Evolutionary conservation across 305 asterid genomes (phyloP).

Genomic region (Petunia hybrid): DNA sequence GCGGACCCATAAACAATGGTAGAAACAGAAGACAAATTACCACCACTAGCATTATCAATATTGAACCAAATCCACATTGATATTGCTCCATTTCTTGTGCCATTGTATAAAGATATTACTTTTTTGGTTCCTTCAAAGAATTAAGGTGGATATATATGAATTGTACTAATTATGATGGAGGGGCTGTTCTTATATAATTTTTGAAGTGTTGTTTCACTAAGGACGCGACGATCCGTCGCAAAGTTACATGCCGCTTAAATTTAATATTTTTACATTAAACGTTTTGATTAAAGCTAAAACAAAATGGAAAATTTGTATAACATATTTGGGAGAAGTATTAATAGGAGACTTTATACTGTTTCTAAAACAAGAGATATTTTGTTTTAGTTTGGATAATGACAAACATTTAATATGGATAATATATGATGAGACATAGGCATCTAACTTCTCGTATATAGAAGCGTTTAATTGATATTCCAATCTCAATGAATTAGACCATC

Average conservation of each 20-base stretch:
- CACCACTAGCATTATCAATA: constrained; percentile 47
- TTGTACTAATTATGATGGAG: not conserved
- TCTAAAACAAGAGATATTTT: not conserved
- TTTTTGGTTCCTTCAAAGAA: not conserved
- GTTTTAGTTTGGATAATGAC: not conserved
- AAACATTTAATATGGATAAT: not conserved
- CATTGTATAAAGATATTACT: not conserved
- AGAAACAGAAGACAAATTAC: constrained; percentile 43
- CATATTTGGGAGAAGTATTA: not conserved
- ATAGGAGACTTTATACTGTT: not conserved
- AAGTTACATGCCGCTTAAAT: not conserved
- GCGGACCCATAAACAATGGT: constrained; percentile 54
- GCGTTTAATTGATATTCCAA: not conserved
- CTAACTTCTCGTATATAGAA: not conserved
- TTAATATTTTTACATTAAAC: not conserved
- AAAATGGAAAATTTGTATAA: not conserved
- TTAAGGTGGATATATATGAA: not conserved
- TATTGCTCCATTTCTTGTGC: constrained; percentile 34
- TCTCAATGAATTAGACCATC: not conserved
- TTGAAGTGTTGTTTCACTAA: constrained; percentile 5
- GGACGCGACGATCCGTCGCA: not conserved
- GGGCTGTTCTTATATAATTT: not conserved
- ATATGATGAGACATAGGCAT: not conserved
- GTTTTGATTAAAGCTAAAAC: not conserved
- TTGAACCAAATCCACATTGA: constrained; percentile 65